Conservation (phyloP, 306 rosid species). For the Gillenia trifoliata region DNA sequence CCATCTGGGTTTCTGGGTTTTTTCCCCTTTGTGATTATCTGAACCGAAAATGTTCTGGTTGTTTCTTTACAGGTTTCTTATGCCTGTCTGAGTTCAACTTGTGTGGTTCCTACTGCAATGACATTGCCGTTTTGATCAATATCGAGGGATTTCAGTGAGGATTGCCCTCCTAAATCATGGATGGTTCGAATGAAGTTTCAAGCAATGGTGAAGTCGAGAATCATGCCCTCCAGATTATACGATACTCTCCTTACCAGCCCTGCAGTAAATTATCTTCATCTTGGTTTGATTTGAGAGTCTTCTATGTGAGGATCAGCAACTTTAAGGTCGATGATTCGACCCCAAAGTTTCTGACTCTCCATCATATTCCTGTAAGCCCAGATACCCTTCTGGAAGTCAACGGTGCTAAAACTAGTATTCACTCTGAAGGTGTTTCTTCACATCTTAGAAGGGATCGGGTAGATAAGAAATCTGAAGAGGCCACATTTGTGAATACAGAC, state of each 20-base stretch:
- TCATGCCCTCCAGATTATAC: slow-evolving; percentile 45
- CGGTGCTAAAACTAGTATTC: slow-evolving; percentile 63
- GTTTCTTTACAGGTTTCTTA: slow-evolving; percentile 33
- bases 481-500: slow-evolving; percentile 84
- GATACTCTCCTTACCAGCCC: slow-evolving; percentile 64
- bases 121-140: slow-evolving; percentile 12
- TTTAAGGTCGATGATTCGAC: slow-evolving; percentile 68
- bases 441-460: slow-evolving; percentile 83
- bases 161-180: slow-evolving; percentile 43
- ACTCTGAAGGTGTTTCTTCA: slow-evolving; percentile 62
- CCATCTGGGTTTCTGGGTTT: slow-evolving; percentile 13
- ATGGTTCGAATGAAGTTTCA: slow-evolving; percentile 32
- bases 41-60: slow-evolving; percentile 17
- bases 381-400: slow-evolving; percentile 83
- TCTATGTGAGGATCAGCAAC: slow-evolving; percentile 70
- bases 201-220: slow-evolving; percentile 41
- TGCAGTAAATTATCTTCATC: slow-evolving; percentile 42
- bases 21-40: not conserved
- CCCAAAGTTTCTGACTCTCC: slow-evolving; percentile 62
- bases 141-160: slow-evolving; percentile 32
- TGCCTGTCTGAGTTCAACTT: slow-evolving; percentile 31
- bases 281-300: slow-evolving; percentile 89
- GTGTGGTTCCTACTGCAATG: slow-evolving; percentile 16
- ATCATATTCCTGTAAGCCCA: slow-evolving; percentile 67
- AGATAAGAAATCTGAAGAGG: slow-evolving; percentile 81